phyloP scores from a whole-genome alignment of 2,329 filamentous ascomycete species.

The Gliomastix tumulicola region DNA sequence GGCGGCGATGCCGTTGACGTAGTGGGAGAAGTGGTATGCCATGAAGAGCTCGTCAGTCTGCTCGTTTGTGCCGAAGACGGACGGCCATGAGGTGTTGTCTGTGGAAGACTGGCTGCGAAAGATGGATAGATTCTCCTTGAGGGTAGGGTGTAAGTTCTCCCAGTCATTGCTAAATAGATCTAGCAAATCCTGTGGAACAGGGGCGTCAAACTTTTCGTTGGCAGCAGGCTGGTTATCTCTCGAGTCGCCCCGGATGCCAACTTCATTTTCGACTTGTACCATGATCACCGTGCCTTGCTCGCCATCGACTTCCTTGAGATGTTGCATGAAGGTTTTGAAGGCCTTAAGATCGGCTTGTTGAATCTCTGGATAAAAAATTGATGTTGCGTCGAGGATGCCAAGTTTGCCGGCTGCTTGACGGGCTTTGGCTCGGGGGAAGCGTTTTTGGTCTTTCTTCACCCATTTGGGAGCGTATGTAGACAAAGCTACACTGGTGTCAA shows the following conservation, averaged over 20 bases:
- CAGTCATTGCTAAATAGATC: conserved; percentile 15
- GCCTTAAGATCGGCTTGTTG: conserved; percentile 18
- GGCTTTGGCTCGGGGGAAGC: conserved; percentile 22
- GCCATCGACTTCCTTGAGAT: conserved; percentile 32
- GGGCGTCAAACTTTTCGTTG: conserved; percentile 27
- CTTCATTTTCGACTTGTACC: conserved; percentile 51
- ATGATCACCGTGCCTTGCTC: conserved; percentile 43
- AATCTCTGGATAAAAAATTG: neutral
- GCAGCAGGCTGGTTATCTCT: conserved; percentile 35
- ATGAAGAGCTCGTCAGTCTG: conserved; percentile 26
- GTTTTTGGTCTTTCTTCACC: conserved; percentile 24
- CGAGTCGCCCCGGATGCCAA: conserved; percentile 42
- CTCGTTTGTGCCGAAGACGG: conserved; percentile 18
- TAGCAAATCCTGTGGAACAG: conserved; percentile 18
- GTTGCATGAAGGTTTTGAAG: conserved; percentile 20
- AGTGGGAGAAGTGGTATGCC: conserved; percentile 24
- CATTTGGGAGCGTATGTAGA: conserved; percentile 25
- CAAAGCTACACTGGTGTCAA: neutral
- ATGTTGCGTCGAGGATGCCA: conserved; percentile 15
- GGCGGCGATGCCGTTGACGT: conserved; percentile 21
- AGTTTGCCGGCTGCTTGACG: neutral
- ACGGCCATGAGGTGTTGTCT: conserved; percentile 14
- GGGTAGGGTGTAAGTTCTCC: conserved; percentile 8
- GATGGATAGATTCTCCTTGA: neutral
- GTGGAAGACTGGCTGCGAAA: neutral